Conservation (phyloP, 1,139 yeast genomes). For the Zygotorulaspora mrakii region DNA sequence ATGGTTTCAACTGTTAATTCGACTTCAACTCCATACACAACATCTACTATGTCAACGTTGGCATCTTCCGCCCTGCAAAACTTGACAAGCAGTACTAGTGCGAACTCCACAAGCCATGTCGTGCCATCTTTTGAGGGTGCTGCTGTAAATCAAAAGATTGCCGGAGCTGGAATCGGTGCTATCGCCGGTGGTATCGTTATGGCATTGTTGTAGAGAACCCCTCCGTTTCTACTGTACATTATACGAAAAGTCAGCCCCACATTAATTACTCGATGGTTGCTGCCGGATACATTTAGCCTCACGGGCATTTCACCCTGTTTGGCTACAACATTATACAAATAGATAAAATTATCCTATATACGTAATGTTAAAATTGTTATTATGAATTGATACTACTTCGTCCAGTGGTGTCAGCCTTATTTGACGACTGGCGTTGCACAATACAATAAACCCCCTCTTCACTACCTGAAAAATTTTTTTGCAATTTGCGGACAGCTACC, state of each 20-base stretch:
- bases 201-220: slow-evolving; percentile 21
- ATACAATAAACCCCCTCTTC: no score
- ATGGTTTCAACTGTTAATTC: slow-evolving; percentile 36
- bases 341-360: no score
- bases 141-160: slow-evolving; percentile 15
- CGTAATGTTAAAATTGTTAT: no score
- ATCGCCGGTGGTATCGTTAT: slow-evolving; percentile 23
- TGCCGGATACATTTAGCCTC: no score
- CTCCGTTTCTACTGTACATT: slow-evolving; percentile 4
- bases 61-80: slow-evolving; percentile 5
- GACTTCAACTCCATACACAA: slow-evolving; percentile 37
- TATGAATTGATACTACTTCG: no score
- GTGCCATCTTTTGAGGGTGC: slow-evolving; percentile 19
- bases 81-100: slow-evolving; percentile 5
- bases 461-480: no score
- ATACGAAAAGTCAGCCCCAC: slow-evolving; percentile 4
- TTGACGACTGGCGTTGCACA: no score
- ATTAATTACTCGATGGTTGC: not conserved
- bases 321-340: no score
- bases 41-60: slow-evolving; percentile 21
- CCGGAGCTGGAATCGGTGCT: slow-evolving; percentile 18
- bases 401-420: no score
- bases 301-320: no score
- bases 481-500: no score
- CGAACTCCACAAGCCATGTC: slow-evolving; percentile 11